A percentile compares a stretch with the other conserved stretches of the same genome.
These are phyloP conservation scores for Papilionanthe hybrid DNA, from an alignment of 116 monocot species.

Conservation along the genomic window DNA sequence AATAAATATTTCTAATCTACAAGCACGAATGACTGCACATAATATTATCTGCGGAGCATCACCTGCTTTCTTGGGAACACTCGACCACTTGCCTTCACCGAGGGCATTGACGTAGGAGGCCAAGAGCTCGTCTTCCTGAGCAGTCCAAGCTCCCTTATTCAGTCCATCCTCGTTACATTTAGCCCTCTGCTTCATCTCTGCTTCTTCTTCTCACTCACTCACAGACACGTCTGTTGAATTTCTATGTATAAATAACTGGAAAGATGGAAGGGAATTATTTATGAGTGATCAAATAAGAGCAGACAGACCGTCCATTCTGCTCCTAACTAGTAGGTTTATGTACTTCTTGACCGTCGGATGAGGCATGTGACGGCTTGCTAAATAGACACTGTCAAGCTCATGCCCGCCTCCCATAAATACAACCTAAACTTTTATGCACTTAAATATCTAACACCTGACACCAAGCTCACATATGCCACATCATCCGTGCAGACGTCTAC, in stretches of 20 bases:
- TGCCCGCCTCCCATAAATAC: too few relatives aligned
- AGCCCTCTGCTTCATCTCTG: conserved; percentile 21
- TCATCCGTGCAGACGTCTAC: too few relatives aligned
- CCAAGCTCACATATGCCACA: too few relatives aligned
- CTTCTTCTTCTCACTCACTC: too few relatives aligned
- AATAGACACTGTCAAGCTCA: too few relatives aligned
- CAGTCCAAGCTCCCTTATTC: conserved; percentile 33
- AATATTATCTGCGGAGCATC: background rate
- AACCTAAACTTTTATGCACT: too few relatives aligned
- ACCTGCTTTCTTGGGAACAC: conserved; percentile 33
- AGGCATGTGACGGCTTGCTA: background rate
- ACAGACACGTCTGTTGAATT: too few relatives aligned
- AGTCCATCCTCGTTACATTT: conserved; percentile 29
- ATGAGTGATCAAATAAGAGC: background rate
- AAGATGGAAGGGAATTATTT: background rate
- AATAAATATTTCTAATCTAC: too few relatives aligned
- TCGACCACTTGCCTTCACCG: conserved; percentile 38
- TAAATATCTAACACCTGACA: too few relatives aligned
- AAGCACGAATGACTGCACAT: too few relatives aligned
- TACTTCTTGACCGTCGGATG: background rate
- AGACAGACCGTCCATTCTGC: background rate
- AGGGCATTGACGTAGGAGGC: conserved; percentile 23
- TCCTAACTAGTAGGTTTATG: background rate
- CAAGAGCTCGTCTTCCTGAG: conserved; percentile 26
- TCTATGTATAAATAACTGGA: background rate